Conservation (phyloP, 768 basidiomycete genomes). For the Leccinum ochraceum region DNA sequence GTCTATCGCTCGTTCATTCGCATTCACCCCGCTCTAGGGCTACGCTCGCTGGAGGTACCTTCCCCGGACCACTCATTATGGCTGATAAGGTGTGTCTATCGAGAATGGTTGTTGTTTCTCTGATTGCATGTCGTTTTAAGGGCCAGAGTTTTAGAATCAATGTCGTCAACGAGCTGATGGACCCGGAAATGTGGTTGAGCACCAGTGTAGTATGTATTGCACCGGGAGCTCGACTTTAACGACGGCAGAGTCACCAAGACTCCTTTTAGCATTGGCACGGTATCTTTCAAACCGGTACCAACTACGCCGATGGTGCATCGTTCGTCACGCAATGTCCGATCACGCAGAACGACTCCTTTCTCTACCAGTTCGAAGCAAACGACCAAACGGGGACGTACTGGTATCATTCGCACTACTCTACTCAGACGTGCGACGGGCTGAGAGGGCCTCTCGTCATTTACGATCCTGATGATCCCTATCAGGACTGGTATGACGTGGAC, state of each 20-base stretch:
- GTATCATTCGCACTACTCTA: slow-evolving; percentile 42
- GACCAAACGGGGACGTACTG: slow-evolving; percentile 33
- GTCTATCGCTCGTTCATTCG: neutral
- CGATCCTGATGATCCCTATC: slow-evolving; percentile 42
- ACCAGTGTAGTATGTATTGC: slow-evolving; percentile 44
- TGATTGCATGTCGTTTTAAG: slow-evolving; percentile 23
- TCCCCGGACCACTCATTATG: slow-evolving; percentile 47
- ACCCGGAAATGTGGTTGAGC: slow-evolving; percentile 48
- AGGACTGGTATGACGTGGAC: slow-evolving; percentile 43
- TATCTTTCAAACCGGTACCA: slow-evolving; percentile 44
- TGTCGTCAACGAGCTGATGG: slow-evolving; percentile 45
- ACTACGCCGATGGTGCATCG: slow-evolving; percentile 46
- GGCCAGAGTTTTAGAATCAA: slow-evolving; percentile 43
- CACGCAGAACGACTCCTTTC: slow-evolving; percentile 23
- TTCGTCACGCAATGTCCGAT: slow-evolving; percentile 39
- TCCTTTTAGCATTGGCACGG: slow-evolving; percentile 55
- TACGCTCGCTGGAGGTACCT: slow-evolving; percentile 42
- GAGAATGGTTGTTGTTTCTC: neutral
- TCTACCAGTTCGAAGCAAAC: slow-evolving; percentile 17
- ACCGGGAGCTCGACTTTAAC: neutral
- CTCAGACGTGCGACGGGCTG: slow-evolving; percentile 41
- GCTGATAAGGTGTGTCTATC: slow-evolving; percentile 31
- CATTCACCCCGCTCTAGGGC: slow-evolving; percentile 12
- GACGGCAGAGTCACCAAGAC: neutral
- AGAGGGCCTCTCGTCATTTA: slow-evolving; percentile 44